Conservation (phyloP, 306 rosid species). For the Ochetophila trinervis region DNA sequence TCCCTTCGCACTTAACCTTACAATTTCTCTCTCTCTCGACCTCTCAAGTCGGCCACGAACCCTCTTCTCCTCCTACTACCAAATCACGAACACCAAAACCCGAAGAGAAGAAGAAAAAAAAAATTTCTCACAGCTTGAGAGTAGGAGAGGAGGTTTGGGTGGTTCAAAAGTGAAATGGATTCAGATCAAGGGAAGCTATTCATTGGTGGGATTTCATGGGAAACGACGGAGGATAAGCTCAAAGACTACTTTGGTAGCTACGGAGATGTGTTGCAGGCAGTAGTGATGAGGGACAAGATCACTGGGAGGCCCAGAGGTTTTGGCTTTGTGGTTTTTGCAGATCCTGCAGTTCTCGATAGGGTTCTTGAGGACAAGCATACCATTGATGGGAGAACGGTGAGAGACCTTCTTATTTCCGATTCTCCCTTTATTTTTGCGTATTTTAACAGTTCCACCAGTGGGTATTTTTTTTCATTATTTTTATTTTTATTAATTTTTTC, state of each 20-base stretch:
- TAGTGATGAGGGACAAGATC: constrained; percentile 83
- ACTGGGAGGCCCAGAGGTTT: constrained; percentile 88
- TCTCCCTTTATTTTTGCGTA: neutral
- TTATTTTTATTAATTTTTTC: no score
- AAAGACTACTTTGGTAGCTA: constrained; percentile 74
- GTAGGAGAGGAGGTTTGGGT: neutral
- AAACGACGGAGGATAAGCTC: constrained; percentile 84
- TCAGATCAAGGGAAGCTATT: constrained; percentile 97
- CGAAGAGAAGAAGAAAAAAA: constrained; percentile 1
- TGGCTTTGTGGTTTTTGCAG: constrained; percentile 80
- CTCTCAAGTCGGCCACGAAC: constrained; percentile 47
- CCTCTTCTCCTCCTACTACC: constrained; percentile 24
- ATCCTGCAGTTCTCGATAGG: constrained; percentile 85
- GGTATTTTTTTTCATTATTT: neutral
- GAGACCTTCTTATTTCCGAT: neutral
- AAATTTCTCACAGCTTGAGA: neutral
- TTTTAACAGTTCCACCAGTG: neutral
- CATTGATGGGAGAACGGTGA: constrained; percentile 89
- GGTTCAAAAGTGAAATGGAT: constrained; percentile 55
- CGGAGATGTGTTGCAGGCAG: constrained; percentile 76
- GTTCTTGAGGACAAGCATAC: constrained; percentile 86
- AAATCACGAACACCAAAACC: constrained; percentile 7
- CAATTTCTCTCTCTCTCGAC: constrained; percentile 2
- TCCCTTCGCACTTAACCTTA: constrained; percentile 11
- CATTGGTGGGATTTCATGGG: constrained; percentile 98